Base-by-base conservation (phyloP, 202 grass and related monocot genomes). In the Zoysia matrella region DNA sequence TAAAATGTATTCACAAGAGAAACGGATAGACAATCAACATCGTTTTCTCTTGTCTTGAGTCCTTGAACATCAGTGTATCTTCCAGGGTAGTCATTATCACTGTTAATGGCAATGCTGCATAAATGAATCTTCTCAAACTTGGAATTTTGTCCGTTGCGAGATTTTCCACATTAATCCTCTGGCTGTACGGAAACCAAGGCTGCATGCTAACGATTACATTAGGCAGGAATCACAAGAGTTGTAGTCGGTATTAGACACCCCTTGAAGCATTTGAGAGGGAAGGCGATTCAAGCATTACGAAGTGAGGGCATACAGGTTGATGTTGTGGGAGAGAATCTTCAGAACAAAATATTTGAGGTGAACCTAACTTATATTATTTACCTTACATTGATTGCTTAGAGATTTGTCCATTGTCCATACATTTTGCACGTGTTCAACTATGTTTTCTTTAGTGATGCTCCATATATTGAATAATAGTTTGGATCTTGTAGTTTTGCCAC, bases 141-240 rank as follows among this genome's bases (percentile, higher is more conserved):
- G 50, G 2, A 30, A 36, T 77, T 55, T 81, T 62, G 55, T 49
- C 48, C 15, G 3, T 52, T 46, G 15, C 10, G 4, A 6, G 49
- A 53, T 44, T 66, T 5, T 55, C 49, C 80, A 16, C 5, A 40
- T 56, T 11, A 78, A 15, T 43, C 22, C 8, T 79, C 41, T 56
- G 61, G 1, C 1, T 0, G 2, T 11, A 43, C 18, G 12, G 5
- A 12, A 44, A 18, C 6, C 3, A 16, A 72, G 54, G 47, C 36
- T 4, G 36, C 64, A 73, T n/a, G 62, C 86, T 88, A 73, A 90
- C 67, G 5, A 72, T 85, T 94, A 54, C 68, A 83, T 89, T 89
- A 98, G 95, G 87, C 90, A 93, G 95, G 95, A 88, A 87, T 98
- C 47, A 86, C 87, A 80, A 92, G 92, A 81, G 95, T 91, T 55